phyloP scores from a whole-genome alignment of 2,329 filamentous ascomycete species.

The Aspergillus quadricinctus region DNA sequence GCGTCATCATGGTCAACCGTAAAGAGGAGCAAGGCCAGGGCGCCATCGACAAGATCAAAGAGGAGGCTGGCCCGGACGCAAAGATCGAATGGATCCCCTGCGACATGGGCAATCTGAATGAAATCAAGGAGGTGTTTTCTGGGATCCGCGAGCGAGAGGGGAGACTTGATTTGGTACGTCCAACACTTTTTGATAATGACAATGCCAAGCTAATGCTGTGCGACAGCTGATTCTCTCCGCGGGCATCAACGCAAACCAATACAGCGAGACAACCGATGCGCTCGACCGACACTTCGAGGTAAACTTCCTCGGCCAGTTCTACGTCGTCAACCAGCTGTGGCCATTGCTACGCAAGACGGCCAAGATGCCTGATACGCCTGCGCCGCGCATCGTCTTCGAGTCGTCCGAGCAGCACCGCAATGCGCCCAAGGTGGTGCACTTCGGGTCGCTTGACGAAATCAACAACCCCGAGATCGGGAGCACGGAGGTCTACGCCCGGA shows the following conservation, averaged over 20 bases:
- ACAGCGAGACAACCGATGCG: slow-evolving; percentile 33
- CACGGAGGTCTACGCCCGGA: slow-evolving; percentile 38
- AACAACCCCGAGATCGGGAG: slow-evolving; percentile 35
- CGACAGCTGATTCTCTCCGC: slow-evolving; percentile 38
- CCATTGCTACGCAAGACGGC: slow-evolving; percentile 42
- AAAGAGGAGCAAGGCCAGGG: slow-evolving; percentile 10
- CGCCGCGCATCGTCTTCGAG: slow-evolving; percentile 41
- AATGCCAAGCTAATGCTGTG: too few species aligned
- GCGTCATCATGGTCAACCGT: slow-evolving; percentile 6
- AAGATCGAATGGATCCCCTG: slow-evolving; percentile 41
- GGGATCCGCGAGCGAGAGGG: slow-evolving; percentile 31
- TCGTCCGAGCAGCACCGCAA: slow-evolving; percentile 40
- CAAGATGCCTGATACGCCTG: slow-evolving; percentile 28
- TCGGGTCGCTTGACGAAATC: slow-evolving; percentile 41
- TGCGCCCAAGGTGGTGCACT: slow-evolving; percentile 36
- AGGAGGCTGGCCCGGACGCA: slow-evolving; percentile 22
- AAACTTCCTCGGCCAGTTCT: slow-evolving; percentile 45
- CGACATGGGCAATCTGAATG: slow-evolving; percentile 38
- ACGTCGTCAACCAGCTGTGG: slow-evolving; percentile 41
- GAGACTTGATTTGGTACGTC: slow-evolving; percentile 35
- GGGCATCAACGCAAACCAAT: slow-evolving; percentile 43
- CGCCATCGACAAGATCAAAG: slow-evolving; percentile 32
- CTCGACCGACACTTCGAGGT: slow-evolving; percentile 42
- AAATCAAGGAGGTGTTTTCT: slow-evolving; percentile 38
- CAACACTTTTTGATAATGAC: too few species aligned